These are phyloP conservation scores for Elymus sibiricus DNA, from an alignment of 176 grass and related monocot genomes.

Conservation along the genomic window DNA sequence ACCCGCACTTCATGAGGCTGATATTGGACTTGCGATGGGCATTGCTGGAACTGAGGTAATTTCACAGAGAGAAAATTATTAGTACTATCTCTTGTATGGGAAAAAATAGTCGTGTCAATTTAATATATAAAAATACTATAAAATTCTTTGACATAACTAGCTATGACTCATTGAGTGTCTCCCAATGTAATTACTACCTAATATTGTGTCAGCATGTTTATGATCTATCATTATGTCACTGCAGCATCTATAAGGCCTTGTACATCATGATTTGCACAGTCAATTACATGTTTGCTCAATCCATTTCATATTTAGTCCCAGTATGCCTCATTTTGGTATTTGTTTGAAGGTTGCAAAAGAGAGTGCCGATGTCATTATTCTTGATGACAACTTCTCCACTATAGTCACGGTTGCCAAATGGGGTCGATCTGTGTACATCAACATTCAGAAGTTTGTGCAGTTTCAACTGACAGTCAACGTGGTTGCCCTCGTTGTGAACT, in stretches of 20 bases:
- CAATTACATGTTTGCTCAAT: not conserved
- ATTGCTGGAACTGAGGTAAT: constrained; percentile 95
- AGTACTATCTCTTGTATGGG: not conserved
- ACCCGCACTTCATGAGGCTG: constrained; percentile 90
- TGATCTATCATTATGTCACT: not conserved
- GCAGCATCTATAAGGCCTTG: not conserved
- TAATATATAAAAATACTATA: not conserved
- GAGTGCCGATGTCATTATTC: constrained; percentile 96
- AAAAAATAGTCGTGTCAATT: not conserved
- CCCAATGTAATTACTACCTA: not conserved
- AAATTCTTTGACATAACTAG: not conserved
- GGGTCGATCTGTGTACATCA: constrained; percentile 97
- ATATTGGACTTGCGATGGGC: constrained; percentile 96
- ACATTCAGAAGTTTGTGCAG: constrained; percentile 98
- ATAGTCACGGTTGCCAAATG: constrained; percentile 97
- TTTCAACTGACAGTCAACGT: constrained; percentile 98
- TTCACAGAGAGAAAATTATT: not conserved
- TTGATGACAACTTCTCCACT: constrained; percentile 98
- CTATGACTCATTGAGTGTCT: not conserved
- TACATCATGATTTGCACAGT: not conserved
- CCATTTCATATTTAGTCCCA: constrained; percentile 7
- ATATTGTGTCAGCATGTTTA: not conserved
- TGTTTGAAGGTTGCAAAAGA: constrained; percentile 86
- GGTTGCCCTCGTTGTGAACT: constrained; percentile 92
- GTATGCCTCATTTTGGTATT: constrained; percentile 9